phyloP scores from a whole-genome alignment of 2,329 filamentous ascomycete species.

The Botrytis squamosa region DNA sequence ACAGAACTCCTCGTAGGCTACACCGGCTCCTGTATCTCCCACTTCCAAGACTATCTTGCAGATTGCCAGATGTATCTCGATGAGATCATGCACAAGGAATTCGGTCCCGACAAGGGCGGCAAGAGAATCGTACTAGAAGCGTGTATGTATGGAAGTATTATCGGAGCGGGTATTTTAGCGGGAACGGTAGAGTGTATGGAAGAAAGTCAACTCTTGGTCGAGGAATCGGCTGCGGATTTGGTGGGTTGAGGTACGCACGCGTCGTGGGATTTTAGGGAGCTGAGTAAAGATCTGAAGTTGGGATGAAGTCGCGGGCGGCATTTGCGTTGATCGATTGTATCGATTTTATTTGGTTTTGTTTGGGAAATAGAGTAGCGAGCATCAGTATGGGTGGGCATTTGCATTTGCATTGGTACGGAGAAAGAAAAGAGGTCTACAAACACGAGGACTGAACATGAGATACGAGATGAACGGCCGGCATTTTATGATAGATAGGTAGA shows the following conservation, averaged over 20 bases:
- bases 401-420: neutral
- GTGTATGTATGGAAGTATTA: conserved; percentile 62
- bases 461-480: neutral
- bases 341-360: neutral
- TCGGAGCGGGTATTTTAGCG: conserved; percentile 59
- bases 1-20: conserved; percentile 72
- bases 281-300: neutral
- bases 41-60: conserved; percentile 70
- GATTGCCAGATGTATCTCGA: conserved; percentile 71
- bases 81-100: conserved; percentile 46
- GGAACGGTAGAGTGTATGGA: conserved; percentile 36
- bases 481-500: neutral
- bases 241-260: neutral
- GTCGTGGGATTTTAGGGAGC: neutral
- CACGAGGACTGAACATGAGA: neutral
- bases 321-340: neutral
- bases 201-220: neutral
- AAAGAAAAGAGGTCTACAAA: neutral
- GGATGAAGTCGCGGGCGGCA: neutral
- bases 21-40: conserved; percentile 76
- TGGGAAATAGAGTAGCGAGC: neutral
- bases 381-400: neutral
- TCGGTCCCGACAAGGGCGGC: conserved; percentile 36
- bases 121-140: conserved; percentile 51
- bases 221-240: neutral